Evolutionary conservation across 2,329 filamentous ascomycete genomes (phyloP).

Genomic region (Coleophoma eucalyptorum): DNA sequence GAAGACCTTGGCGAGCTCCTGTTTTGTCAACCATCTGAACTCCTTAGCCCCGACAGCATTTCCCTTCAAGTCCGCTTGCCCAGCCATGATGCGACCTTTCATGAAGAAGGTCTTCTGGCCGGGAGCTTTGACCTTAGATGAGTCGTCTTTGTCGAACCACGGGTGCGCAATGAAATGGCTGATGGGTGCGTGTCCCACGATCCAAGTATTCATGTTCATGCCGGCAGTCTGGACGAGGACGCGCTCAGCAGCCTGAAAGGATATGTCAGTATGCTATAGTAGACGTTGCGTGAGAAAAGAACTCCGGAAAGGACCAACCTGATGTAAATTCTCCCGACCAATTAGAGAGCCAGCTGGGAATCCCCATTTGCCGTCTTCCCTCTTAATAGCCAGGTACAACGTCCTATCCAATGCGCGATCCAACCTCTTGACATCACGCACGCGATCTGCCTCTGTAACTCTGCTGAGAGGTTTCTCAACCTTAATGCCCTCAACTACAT

Average conservation of each 20-base stretch:
- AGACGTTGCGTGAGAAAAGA: not conserved
- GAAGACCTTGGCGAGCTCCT: constrained; percentile 73
- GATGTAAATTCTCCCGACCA: constrained; percentile 72
- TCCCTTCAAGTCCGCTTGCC: constrained; percentile 75
- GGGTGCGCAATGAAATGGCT: constrained; percentile 68
- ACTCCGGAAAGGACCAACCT: constrained; percentile 53
- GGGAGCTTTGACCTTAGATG: constrained; percentile 32
- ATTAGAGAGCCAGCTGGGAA: constrained; percentile 74
- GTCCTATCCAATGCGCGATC: constrained; percentile 77
- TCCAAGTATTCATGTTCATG: constrained; percentile 98
- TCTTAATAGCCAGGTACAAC: constrained; percentile 82
- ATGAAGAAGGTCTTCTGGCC: constrained; percentile 92
- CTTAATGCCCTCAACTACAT: constrained; percentile 70
- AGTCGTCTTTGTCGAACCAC: constrained; percentile 38
- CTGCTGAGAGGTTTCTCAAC: constrained; percentile 69
- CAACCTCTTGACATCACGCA: constrained; percentile 71
- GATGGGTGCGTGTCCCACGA: constrained; percentile 86
- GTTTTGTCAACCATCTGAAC: constrained; percentile 89
- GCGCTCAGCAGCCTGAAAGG: constrained; percentile 72
- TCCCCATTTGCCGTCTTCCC: constrained; percentile 67
- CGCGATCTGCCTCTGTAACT: constrained; percentile 73
- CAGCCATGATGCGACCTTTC: constrained; percentile 94
- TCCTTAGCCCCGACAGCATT: constrained; percentile 73
- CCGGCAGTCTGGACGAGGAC: constrained; percentile 75
- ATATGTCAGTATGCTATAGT: not conserved